These are phyloP conservation scores for Nicotiana rustica DNA, from an alignment of 305 asterid species.

Conservation along the genomic window DNA sequence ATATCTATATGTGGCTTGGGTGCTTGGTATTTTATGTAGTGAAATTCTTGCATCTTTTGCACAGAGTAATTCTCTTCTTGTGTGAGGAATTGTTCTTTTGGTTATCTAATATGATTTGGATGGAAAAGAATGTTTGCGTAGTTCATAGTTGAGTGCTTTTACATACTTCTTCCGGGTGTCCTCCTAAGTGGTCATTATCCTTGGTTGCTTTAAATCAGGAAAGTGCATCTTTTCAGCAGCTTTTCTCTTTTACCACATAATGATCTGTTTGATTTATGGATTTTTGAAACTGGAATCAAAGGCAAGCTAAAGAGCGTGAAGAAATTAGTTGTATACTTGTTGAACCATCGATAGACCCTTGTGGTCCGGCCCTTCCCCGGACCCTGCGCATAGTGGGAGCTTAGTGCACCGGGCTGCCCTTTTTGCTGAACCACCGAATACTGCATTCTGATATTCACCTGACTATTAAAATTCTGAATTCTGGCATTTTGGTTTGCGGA, in stretches of 20 bases:
- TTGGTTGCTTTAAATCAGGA: conserved; percentile 8
- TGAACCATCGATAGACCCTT: too few relatives aligned
- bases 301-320: neutral
- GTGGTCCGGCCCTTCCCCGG: too few relatives aligned
- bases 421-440: neutral
- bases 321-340: conserved; percentile 3
- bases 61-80: neutral
- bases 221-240: neutral
- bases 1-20: neutral
- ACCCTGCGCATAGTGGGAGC: too few relatives aligned
- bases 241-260: neutral
- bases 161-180: conserved; percentile 17
- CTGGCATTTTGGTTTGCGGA: neutral
- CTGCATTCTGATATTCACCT: conserved; percentile 3
- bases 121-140: conserved; percentile 25
- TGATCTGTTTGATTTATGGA: conserved; percentile 23
- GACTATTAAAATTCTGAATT: neutral
- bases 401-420: too few relatives aligned
- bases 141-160: conserved; percentile 6
- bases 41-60: neutral
- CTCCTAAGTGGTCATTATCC: neutral
- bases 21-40: conserved; percentile 7
- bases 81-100: neutral
- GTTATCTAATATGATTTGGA: conserved; percentile 10
- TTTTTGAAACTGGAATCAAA: conserved; percentile 13